Conservation (phyloP, 148 eudicot genomes). For the Camellia lanceoleosa region DNA sequence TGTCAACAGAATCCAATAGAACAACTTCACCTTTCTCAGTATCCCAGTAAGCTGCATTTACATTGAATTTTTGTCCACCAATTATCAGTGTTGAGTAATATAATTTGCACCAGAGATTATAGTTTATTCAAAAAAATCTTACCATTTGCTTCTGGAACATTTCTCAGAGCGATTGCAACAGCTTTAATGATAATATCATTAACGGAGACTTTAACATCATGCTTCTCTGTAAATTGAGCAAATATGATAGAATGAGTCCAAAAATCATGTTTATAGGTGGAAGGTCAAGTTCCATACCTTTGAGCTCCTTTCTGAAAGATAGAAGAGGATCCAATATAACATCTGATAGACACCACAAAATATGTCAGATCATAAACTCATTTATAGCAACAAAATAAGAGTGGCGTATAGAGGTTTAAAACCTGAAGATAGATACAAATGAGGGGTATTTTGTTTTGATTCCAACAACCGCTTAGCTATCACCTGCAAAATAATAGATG, state of each 20-base stretch:
- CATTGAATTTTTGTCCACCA: neutral
- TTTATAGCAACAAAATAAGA: constrained; percentile 3
- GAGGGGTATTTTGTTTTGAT: constrained; percentile 90
- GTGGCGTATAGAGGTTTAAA: neutral
- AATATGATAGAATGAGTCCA: constrained; percentile 10
- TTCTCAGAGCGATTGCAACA: constrained; percentile 86
- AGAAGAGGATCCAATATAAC: constrained; percentile 88
- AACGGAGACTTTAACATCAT: constrained; percentile 89
- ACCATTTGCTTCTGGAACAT: constrained; percentile 95
- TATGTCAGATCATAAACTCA: constrained; percentile 11
- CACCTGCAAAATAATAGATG: constrained; percentile 49
- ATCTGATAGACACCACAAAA: constrained; percentile 47
- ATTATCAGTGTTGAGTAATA: neutral
- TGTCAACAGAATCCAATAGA: constrained; percentile 72
- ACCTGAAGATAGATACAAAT: constrained; percentile 86
- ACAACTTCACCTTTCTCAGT: constrained; percentile 55
- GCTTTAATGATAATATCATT: constrained; percentile 97
- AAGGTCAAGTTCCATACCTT: constrained; percentile 46
- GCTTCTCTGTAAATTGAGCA: constrained; percentile 52
- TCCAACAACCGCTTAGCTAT: constrained; percentile 88
- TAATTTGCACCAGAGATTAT: neutral
- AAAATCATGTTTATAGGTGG: constrained; percentile 6
- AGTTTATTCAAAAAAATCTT: constrained; percentile 21
- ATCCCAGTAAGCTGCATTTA: constrained; percentile 77
- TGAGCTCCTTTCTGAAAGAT: constrained; percentile 78